A percentile compares a stretch with the other conserved stretches of the same genome.
Evolutionary conservation across 2,329 filamentous ascomycete genomes (phyloP).

Genomic region (Salinomyces thailandicus): DNA sequence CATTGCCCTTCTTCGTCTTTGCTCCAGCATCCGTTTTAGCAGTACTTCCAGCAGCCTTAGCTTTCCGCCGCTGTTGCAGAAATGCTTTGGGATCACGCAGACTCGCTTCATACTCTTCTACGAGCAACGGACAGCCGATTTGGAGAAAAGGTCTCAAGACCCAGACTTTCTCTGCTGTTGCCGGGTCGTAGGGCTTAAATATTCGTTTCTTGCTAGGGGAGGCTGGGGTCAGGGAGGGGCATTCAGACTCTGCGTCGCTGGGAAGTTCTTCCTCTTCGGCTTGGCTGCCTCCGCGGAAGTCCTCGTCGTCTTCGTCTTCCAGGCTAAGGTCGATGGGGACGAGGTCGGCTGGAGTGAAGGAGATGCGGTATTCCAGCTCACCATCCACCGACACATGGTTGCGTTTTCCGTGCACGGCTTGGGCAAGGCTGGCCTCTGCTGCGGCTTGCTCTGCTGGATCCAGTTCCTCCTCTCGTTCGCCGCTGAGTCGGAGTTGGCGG

Average conservation of each 20-base stretch:
- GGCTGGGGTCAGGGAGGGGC: constrained; percentile 14
- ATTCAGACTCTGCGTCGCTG: constrained; percentile 22
- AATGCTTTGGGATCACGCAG: constrained; percentile 19
- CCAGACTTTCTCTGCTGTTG: constrained; percentile 56
- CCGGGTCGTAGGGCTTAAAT: constrained; percentile 51
- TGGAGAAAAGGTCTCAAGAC: constrained; percentile 54
- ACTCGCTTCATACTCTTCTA: constrained; percentile 54
- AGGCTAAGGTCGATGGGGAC: constrained; percentile 65
- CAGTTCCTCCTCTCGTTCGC: constrained; percentile 8
- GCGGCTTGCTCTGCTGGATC: constrained; percentile 23
- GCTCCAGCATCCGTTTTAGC: not conserved
- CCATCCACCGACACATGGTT: constrained; percentile 64
- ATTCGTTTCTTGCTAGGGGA: constrained; percentile 34
- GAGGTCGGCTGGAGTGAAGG: constrained; percentile 64
- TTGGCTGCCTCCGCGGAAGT: constrained; percentile 29
- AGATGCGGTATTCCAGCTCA: constrained; percentile 65
- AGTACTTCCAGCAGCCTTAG: constrained; percentile 3
- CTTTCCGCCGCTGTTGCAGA: constrained; percentile 17
- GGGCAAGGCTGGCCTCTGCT: constrained; percentile 47
- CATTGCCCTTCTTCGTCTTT: constrained; percentile 1
- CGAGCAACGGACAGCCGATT: constrained; percentile 53
- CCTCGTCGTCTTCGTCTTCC: constrained; percentile 55
- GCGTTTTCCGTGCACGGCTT: constrained; percentile 56
- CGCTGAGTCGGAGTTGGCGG: constrained; percentile 41
- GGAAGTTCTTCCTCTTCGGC: constrained; percentile 24